phyloP scores from a whole-genome alignment of 768 basidiomycete species.

The Ramaria sp. region DNA sequence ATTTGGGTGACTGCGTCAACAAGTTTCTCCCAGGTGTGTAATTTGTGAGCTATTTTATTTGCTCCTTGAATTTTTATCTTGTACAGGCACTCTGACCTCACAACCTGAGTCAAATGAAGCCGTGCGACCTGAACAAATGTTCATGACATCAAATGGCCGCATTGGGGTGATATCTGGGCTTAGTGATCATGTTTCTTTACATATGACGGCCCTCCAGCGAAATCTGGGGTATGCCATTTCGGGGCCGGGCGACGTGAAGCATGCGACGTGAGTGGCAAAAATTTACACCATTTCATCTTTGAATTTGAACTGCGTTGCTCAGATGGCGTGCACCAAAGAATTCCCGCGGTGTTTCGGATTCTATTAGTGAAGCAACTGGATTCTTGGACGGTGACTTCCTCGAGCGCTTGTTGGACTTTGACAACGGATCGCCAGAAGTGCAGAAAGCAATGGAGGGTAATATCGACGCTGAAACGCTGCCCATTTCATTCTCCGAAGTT shows the following conservation, averaged over 20 bases:
- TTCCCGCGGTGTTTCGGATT: constrained; percentile 44
- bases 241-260: constrained; percentile 45
- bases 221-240: constrained; percentile 51
- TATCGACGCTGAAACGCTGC: constrained; percentile 48
- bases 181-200: constrained; percentile 37
- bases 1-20: constrained; percentile 68
- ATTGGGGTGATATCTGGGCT: constrained; percentile 67
- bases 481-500: constrained; percentile 31
- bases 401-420: constrained; percentile 47
- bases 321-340: constrained; percentile 68
- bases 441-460: constrained; percentile 45
- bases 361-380: constrained; percentile 46
- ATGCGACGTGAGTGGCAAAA: constrained; percentile 40
- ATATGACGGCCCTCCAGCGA: constrained; percentile 62
- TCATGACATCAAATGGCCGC: constrained; percentile 69
- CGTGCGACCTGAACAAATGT: constrained; percentile 51
- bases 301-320: neutral
- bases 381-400: constrained; percentile 88
- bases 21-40: constrained; percentile 57
- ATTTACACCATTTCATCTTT: neutral
- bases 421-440: constrained; percentile 29
- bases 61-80: neutral
- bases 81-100: constrained; percentile 7
- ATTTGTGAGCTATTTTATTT: neutral
- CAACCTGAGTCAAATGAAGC: constrained; percentile 23